Conservation (phyloP, 768 basidiomycete species). For the Dacryopinax spathularia region DNA sequence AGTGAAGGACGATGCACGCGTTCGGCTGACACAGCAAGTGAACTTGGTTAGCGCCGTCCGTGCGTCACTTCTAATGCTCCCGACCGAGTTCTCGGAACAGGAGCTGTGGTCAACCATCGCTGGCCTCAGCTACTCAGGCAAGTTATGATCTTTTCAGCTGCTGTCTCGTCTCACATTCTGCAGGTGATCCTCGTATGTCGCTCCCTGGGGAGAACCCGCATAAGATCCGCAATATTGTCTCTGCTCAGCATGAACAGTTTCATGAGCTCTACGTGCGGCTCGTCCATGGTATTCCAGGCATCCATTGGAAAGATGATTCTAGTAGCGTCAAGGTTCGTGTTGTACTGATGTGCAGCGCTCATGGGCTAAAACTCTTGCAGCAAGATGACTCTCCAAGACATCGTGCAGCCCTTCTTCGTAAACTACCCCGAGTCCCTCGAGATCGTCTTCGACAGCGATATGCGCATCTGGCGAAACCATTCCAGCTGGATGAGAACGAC, state of each 20-base stretch:
- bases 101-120: constrained; percentile 78
- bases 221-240: constrained; percentile 90
- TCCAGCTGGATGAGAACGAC: constrained; percentile 33
- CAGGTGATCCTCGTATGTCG: constrained; percentile 81
- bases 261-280: constrained; percentile 72
- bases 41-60: constrained; percentile 85
- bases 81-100: constrained; percentile 63
- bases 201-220: constrained; percentile 83
- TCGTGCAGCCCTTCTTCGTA: constrained; percentile 57
- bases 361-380: constrained; percentile 14
- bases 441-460: constrained; percentile 40
- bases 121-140: constrained; percentile 55
- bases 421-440: constrained; percentile 60
- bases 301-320: constrained; percentile 48
- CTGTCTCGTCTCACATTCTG: not conserved
- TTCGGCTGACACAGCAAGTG: constrained; percentile 81
- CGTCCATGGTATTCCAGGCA: constrained; percentile 64
- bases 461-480: constrained; percentile 19
- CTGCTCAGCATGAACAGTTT: constrained; percentile 68
- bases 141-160: not conserved
- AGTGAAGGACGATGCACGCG: constrained; percentile 82
- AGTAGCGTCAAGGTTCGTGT: constrained; percentile 30
- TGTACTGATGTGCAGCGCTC: not conserved
- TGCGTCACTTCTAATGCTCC: constrained; percentile 76
- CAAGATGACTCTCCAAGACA: constrained; percentile 63